These are phyloP conservation scores for Myxozyma sirexii DNA, from an alignment of 805 yeast genomes.

Conservation along the genomic window DNA sequence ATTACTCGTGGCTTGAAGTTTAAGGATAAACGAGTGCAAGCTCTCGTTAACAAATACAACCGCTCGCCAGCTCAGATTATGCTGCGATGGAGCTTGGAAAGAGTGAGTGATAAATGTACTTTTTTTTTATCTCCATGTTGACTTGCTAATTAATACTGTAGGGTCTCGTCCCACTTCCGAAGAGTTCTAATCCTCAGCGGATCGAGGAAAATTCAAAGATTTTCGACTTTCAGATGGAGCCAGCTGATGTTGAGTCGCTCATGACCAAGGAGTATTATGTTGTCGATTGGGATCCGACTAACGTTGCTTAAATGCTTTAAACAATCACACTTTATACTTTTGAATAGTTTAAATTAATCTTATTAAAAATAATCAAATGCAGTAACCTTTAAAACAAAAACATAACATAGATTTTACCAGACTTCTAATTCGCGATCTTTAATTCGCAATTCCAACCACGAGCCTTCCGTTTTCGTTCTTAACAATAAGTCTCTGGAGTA, in stretches of 20 bases:
- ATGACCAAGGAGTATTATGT: slow-evolving; percentile 41
- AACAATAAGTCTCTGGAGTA: slow-evolving; percentile 11
- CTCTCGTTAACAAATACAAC: slow-evolving; percentile 53
- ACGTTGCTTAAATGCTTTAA: slow-evolving; percentile 25
- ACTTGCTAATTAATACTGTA: slow-evolving; percentile 35
- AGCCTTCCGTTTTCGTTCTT: slow-evolving; percentile 15
- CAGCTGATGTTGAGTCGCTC: slow-evolving; percentile 39
- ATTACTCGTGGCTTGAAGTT: slow-evolving; percentile 51
- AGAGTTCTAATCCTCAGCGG: slow-evolving; percentile 58
- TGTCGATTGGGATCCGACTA: slow-evolving; percentile 46
- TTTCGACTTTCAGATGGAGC: slow-evolving; percentile 48
- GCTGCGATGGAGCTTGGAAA: slow-evolving; percentile 64
- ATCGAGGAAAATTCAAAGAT: slow-evolving; percentile 59
- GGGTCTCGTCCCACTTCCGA: slow-evolving; percentile 65
- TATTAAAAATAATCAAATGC: neutral
- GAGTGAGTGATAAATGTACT: slow-evolving; percentile 6
- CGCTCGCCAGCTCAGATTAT: slow-evolving; percentile 64
- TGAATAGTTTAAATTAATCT: too few relatives aligned
- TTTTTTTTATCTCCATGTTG: neutral
- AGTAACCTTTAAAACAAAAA: neutral
- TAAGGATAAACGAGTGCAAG: slow-evolving; percentile 43
- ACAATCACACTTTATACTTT: neutral
- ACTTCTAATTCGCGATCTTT: neutral
- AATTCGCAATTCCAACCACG: slow-evolving; percentile 10
- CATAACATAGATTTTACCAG: too few relatives aligned